Conservation (phyloP, 208 protist genomes). For the Leishmania martiniquensis region DNA sequence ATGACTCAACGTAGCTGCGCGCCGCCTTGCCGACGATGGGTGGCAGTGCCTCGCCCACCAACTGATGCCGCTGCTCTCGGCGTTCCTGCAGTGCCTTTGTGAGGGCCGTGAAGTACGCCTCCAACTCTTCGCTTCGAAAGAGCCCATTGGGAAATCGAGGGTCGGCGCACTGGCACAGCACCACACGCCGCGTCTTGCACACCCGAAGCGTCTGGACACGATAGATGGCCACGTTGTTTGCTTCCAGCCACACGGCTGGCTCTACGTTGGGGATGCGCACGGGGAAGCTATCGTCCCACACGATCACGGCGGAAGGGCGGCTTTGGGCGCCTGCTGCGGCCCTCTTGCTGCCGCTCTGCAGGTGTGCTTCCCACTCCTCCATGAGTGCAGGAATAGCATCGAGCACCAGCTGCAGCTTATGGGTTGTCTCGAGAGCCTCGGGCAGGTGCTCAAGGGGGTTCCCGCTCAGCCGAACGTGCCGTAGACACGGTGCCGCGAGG, state of each 20-base stretch:
- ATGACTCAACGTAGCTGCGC: slow-evolving; percentile 47
- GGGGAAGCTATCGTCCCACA: slow-evolving; percentile 86
- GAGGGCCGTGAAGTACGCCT: slow-evolving; percentile 32
- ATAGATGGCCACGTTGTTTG: slow-evolving; percentile 45
- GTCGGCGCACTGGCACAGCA: slow-evolving; percentile 45
- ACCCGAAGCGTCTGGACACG: slow-evolving; percentile 44
- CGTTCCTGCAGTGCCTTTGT: slow-evolving; percentile 18
- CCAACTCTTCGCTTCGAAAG: slow-evolving; percentile 38
- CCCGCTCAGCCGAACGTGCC: slow-evolving; percentile 64
- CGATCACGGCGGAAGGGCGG: slow-evolving; percentile 45
- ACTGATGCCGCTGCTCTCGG: slow-evolving; percentile 13
- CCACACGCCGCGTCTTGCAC: slow-evolving; percentile 46
- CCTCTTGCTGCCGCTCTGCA: slow-evolving; percentile 3
- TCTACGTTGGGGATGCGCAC: slow-evolving; percentile 34
- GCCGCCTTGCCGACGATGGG: slow-evolving; percentile 39
- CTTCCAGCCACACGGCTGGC: slow-evolving; percentile 59
- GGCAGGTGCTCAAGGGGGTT: slow-evolving; percentile 73
- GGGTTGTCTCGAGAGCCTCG: slow-evolving; percentile 46
- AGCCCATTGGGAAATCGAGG: slow-evolving; percentile 38
- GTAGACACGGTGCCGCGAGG: slow-evolving; percentile 59
- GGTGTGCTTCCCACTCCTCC: slow-evolving; percentile 58
- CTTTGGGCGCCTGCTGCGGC: neutral
- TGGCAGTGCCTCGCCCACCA: slow-evolving; percentile 28
- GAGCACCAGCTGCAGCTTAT: slow-evolving; percentile 64
- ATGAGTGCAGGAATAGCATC: slow-evolving; percentile 72